phyloP scores from a whole-genome alignment of 1,284 basidiomycete genomes.

The Mycosarcoma mackinlayi region DNA sequence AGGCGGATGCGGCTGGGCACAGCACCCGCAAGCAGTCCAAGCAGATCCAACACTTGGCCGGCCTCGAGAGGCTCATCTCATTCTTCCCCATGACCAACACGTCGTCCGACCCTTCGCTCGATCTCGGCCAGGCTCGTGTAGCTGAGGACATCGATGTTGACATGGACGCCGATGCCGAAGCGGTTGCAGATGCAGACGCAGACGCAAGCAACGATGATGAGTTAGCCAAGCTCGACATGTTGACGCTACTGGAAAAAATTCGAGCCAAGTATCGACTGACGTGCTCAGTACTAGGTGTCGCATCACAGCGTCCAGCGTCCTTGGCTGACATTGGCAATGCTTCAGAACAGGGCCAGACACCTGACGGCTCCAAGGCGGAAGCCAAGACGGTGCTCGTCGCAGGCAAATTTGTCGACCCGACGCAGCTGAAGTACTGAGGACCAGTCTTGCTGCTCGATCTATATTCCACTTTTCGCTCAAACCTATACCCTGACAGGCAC shows the following conservation, averaged over 20 bases:
- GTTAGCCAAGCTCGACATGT: constrained; percentile 74
- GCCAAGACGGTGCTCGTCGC: constrained; percentile 40
- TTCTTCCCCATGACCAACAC: constrained; percentile 76
- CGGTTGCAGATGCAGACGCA: constrained; percentile 38
- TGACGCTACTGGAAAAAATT: constrained; percentile 82
- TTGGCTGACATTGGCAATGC: constrained; percentile 9
- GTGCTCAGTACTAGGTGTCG: constrained; percentile 83
- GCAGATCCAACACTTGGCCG: constrained; percentile 74
- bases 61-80: constrained; percentile 76
- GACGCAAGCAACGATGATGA: constrained; percentile 28
- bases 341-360: not conserved
- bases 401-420: constrained; percentile 49
- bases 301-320: constrained; percentile 69
- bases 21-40: constrained; percentile 67
- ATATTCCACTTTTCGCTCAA: too few species aligned
- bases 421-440: constrained; percentile 42
- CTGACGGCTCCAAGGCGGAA: constrained; percentile 5
- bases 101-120: constrained; percentile 67
- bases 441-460: not conserved
- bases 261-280: constrained; percentile 86
- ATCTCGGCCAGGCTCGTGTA: constrained; percentile 8
- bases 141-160: constrained; percentile 15
- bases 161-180: constrained; percentile 62
- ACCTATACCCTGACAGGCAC: constrained; percentile 13
- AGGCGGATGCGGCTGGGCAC: constrained; percentile 28